These are phyloP conservation scores for Cornus kousa DNA, from an alignment of 148 eudicot genomes.

Conservation along the genomic window DNA sequence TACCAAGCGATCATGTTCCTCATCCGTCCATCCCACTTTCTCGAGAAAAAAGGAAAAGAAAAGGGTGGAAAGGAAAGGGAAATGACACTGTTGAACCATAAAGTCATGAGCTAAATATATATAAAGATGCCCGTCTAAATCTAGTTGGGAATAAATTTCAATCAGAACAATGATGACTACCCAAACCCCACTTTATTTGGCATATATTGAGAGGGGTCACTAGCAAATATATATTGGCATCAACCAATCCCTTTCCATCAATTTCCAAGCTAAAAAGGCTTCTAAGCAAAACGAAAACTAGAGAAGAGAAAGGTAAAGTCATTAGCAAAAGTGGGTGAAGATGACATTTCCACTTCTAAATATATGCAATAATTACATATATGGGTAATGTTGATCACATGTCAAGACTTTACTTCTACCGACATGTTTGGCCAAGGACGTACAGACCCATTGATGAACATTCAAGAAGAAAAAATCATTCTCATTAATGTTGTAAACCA, in stretches of 20 bases:
- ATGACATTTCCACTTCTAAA: background rate
- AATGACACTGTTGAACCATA: slow-evolving; percentile 10
- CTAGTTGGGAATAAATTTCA: slow-evolving; percentile 18
- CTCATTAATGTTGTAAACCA: background rate
- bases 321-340: background rate
- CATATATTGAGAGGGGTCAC: slow-evolving; percentile 2
- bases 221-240: background rate
- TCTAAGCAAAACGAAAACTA: slow-evolving; percentile 8
- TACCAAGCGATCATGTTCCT: slow-evolving; percentile 17
- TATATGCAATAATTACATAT: too few relatives aligned
- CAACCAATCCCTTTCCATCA: slow-evolving; percentile 21
- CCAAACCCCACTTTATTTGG: slow-evolving; percentile 19
- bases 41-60: slow-evolving; percentile 13
- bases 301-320: background rate
- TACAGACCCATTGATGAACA: background rate
- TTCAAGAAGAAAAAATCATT: background rate
- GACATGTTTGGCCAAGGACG: background rate
- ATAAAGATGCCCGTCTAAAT: slow-evolving; percentile 16
- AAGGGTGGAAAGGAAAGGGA: background rate
- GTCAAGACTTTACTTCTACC: background rate
- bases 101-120: slow-evolving; percentile 9
- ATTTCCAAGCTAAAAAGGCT: slow-evolving; percentile 25
- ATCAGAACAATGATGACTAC: slow-evolving; percentile 29
- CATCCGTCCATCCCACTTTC: background rate
- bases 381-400: background rate